Percentiles rank a stretch among this genome's conserved stretches.
Evolutionary conservation across 169 alveolate genomes (phyloP).

Genomic region (Neospora caninum): DNA sequence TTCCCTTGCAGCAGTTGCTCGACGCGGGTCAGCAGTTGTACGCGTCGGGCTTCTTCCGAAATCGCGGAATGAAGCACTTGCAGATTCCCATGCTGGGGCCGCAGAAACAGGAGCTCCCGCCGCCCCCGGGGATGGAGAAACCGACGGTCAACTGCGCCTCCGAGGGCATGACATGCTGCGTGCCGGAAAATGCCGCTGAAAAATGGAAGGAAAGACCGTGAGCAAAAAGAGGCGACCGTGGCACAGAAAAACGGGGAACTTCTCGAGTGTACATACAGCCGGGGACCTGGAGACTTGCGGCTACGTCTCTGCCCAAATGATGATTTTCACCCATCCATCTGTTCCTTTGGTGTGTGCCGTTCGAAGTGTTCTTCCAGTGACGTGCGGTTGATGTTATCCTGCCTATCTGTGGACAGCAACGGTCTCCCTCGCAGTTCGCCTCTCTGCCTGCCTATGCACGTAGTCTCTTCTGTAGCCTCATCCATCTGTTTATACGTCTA

Average conservation of each 20-base stretch:
- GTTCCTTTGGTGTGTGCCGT: no score
- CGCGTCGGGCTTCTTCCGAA: constrained; percentile 47
- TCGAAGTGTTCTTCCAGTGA: no score
- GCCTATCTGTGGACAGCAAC: no score
- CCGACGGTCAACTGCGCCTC: constrained; percentile 73
- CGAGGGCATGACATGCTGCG: constrained; percentile 78
- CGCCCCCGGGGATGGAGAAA: constrained; percentile 75
- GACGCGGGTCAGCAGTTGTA: constrained; percentile 53
- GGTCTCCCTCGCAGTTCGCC: no score
- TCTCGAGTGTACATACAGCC: no score
- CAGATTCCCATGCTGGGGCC: constrained; percentile 10
- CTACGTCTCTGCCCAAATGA: no score
- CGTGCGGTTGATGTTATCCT: no score
- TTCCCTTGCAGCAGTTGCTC: constrained; percentile 50
- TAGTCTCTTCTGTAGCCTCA: no score
- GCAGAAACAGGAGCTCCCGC: constrained; percentile 71
- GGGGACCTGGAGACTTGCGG: no score
- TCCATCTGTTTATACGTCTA: no score
- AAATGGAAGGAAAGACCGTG: constrained; percentile 71
- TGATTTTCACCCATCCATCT: no score
- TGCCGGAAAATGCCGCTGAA: constrained; percentile 73
- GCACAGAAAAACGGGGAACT: not conserved
- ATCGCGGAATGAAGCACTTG: constrained; percentile 45
- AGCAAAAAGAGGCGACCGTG: not conserved
- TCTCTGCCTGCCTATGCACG: no score